Evolutionary conservation across 495 filamentous ascomycete species (phyloP).

Genomic region (Cercophora sp.): DNA sequence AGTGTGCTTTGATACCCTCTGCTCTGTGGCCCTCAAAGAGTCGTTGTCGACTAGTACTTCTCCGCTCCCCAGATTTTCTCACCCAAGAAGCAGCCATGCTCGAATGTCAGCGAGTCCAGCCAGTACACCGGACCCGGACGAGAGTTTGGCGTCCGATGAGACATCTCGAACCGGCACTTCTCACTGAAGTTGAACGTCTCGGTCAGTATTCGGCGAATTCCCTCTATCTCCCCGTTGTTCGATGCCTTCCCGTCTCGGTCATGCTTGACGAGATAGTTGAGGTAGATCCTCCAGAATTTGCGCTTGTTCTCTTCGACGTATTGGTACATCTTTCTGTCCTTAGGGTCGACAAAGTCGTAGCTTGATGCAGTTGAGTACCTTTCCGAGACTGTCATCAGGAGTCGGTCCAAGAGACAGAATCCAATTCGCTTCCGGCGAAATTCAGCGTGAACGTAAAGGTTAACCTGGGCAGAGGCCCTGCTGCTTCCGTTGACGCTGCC

Average conservation of each 20-base stretch:
- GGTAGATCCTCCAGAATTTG: conserved; percentile 23
- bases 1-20: too few relatives aligned
- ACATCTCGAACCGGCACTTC: conserved; percentile 15
- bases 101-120: conserved; percentile 27
- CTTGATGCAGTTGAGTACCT: conserved; percentile 17
- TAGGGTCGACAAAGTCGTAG: conserved; percentile 30
- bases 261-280: conserved; percentile 24
- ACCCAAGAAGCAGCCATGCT: conserved; percentile 20
- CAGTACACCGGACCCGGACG: conserved; percentile 12
- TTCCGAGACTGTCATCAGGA: conserved; percentile 28
- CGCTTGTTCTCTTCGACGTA: conserved; percentile 15
- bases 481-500: conserved; percentile 18
- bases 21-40: too few relatives aligned
- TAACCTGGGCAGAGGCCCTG: conserved; percentile 25
- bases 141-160: conserved; percentile 11
- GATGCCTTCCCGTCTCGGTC: not conserved
- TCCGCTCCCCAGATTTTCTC: not conserved
- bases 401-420: conserved; percentile 32
- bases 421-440: conserved; percentile 35
- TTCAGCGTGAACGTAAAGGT: conserved; percentile 32
- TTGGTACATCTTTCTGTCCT: conserved; percentile 19
- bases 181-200: conserved; percentile 21
- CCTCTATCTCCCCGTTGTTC: conserved; percentile 22
- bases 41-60: not conserved
- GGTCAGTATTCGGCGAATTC: conserved; percentile 26